phyloP scores from a whole-genome alignment of 1,139 yeast species.

The Diutina catenulata region DNA sequence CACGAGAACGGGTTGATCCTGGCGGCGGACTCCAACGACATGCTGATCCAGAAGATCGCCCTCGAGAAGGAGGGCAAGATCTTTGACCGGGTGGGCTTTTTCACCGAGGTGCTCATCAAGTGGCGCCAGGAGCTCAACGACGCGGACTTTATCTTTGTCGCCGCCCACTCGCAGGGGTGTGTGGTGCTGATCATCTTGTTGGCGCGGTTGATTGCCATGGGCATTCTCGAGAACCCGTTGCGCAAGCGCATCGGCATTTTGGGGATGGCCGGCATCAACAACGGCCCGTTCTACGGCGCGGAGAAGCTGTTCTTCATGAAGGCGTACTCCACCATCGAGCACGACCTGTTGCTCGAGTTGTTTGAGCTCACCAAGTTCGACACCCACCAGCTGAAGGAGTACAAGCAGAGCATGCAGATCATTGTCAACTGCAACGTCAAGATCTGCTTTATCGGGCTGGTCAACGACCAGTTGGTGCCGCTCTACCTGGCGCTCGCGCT shows the following conservation, averaged over 20 bases:
- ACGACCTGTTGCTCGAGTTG: slow-evolving; percentile 71
- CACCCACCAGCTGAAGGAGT: slow-evolving; percentile 59
- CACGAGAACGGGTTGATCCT: slow-evolving; percentile 36
- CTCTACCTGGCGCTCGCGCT: slow-evolving; percentile 77
- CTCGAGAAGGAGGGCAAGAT: slow-evolving; percentile 89
- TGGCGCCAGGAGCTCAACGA: slow-evolving; percentile 60
- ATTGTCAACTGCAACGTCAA: slow-evolving; percentile 65
- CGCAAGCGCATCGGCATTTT: slow-evolving; percentile 56
- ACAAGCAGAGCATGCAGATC: slow-evolving; percentile 53
- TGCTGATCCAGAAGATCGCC: slow-evolving; percentile 80
- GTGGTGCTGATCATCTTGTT: slow-evolving; percentile 78
- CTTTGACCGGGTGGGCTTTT: slow-evolving; percentile 71
- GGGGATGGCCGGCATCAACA: slow-evolving; percentile 92
- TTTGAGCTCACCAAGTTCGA: slow-evolving; percentile 78
- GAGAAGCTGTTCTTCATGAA: slow-evolving; percentile 76
- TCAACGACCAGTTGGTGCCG: slow-evolving; percentile 89
- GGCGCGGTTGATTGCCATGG: slow-evolving; percentile 60
- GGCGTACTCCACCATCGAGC: slow-evolving; percentile 85
- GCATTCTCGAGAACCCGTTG: slow-evolving; percentile 40
- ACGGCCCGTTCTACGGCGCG: slow-evolving; percentile 87
- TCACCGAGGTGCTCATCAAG: slow-evolving; percentile 57
- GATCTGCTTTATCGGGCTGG: slow-evolving; percentile 70
- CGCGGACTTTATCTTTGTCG: slow-evolving; percentile 80
- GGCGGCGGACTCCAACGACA: slow-evolving; percentile 24
- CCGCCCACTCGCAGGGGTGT: slow-evolving; percentile 92